Conservation (phyloP, 106 monocot species). For the Gastrodia elata region DNA sequence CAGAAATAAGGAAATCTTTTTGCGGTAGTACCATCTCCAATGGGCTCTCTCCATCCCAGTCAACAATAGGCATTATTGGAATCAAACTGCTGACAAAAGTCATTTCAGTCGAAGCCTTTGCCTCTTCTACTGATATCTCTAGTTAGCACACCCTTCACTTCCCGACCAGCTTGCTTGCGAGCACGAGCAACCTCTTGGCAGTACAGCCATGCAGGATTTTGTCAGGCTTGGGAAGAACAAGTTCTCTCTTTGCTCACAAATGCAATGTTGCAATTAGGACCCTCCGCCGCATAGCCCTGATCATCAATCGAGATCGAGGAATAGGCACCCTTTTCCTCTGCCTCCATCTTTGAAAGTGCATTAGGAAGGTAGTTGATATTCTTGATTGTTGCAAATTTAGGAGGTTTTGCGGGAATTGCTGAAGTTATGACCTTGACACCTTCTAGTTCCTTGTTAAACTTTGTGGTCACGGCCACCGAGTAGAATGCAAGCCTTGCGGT, state of each 20-base stretch:
- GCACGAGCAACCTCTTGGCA: constrained; percentile 1
- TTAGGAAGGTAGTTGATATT: constrained; percentile 47
- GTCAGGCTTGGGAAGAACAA: constrained; percentile 55
- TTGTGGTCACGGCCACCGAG: constrained; percentile 10
- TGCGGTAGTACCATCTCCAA: constrained; percentile 12
- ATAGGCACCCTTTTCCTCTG: constrained; percentile 29
- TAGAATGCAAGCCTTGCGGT: constrained; percentile 8
- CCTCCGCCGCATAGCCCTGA: constrained; percentile 53
- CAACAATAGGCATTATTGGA: constrained; percentile 6
- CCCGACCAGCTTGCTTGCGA: neutral
- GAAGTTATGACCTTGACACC: constrained; percentile 29
- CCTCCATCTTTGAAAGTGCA: constrained; percentile 34
- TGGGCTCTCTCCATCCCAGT: constrained; percentile 14
- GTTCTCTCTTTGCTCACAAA: constrained; percentile 50
- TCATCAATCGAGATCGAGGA: constrained; percentile 37
- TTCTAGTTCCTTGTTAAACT: constrained; percentile 7
- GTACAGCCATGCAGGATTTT: constrained; percentile 34
- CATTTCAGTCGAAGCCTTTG: constrained; percentile 6
- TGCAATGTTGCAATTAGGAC: constrained; percentile 85
- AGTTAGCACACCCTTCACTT: neutral
- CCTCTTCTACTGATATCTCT: constrained; percentile 9
- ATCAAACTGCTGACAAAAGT: constrained; percentile 9
- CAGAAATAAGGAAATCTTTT: neutral
- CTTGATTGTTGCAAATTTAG: constrained; percentile 37
- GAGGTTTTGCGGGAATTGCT: constrained; percentile 36